Evolutionary conservation across 257 asterid species (phyloP), one percentile per base, ranked within the genome.

Genomic region (Przewalskia tangutica): DNA sequence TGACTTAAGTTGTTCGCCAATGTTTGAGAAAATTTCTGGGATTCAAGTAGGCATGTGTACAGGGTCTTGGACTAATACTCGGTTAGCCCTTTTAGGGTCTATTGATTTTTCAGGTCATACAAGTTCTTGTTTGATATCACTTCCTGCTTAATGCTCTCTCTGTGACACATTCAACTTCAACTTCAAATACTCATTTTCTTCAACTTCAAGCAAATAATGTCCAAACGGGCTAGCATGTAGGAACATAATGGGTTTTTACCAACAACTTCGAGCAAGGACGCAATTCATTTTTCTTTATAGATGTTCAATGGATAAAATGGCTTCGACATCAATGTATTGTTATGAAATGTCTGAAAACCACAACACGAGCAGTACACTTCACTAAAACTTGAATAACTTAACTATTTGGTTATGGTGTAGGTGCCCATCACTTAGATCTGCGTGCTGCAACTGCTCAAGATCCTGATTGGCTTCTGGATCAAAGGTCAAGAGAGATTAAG

Each of bases 371-470:
- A 12, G 60, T 48, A 11, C 12, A n/a, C 34, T 68, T 8, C 16
- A 20, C 77, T 5, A 18, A 4, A 46, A 48, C 62, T 46, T 13
- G 79, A 6, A 12, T n/a, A 23, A 4, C 79, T 20, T 7, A 48
- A 16, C 5, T 48, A 7, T 73, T 73, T 50, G 23, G 38, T 65
- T 60, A 27, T 77, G 71, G 18, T 16, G 77, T 71, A 95, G 98
- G 98, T 67, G 98, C 98, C 84, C 98, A 93, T 90, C 98, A 95
- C 87, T 68, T 95, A 60, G 98, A 95, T 89, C 84, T 95, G 66
- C 98, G 98, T 6, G 90, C 97, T 2, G 85, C 94, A 11, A 95
- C 92, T 1, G 86, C 88, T 5, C 84, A 87, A 12, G 98, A 95
- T 86, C 98, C 98, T 11, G 93, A 85, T 76, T 95, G 98, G 98